Percentiles rank a stretch among this genome's conserved stretches.
Evolutionary conservation across 495 filamentous ascomycete genomes (phyloP).

Genomic region (Cercophora samala): DNA sequence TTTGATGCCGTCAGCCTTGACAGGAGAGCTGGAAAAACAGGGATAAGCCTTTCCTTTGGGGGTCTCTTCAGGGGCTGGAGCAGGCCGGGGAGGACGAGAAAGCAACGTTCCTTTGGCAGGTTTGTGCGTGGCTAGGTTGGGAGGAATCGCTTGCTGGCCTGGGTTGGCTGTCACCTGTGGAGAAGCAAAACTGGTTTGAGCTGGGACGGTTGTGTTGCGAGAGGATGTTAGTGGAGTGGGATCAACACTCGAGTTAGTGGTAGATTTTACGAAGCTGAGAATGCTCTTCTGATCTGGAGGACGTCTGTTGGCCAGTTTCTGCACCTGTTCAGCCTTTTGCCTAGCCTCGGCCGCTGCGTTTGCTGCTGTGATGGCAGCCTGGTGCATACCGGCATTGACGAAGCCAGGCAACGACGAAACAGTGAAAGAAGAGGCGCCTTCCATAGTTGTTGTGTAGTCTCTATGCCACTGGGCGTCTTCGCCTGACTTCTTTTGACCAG

Average conservation of each 20-base stretch:
- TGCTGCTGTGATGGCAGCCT: conserved; percentile 36
- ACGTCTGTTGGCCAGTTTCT: conserved; percentile 32
- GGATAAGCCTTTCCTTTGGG: conserved; percentile 36
- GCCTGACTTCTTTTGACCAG: conserved; percentile 27
- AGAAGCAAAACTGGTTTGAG: not conserved
- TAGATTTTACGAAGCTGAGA: conserved; percentile 32
- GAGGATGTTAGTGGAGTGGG: not conserved
- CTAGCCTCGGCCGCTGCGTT: conserved; percentile 24
- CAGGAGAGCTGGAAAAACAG: conserved; percentile 49
- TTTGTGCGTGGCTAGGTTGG: conserved; percentile 38
- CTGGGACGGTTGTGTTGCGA: not conserved
- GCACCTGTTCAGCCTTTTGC: conserved; percentile 22
- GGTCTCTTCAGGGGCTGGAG: not conserved
- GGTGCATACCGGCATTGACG: conserved; percentile 42
- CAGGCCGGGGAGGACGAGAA: not conserved
- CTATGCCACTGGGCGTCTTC: conserved; percentile 33
- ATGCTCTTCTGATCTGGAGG: conserved; percentile 42
- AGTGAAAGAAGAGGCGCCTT: conserved; percentile 41
- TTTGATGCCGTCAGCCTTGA: conserved; percentile 22
- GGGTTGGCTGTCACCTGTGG: conserved; percentile 4
- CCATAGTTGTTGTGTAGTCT: conserved; percentile 46
- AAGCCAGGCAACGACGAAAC: conserved; percentile 42
- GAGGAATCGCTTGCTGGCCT: conserved; percentile 30
- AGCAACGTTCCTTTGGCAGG: conserved; percentile 15
- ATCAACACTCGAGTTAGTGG: conserved; percentile 14